phyloP scores from a whole-genome alignment of 2,329 filamentous ascomycete species.

The Fusarium sp. region DNA sequence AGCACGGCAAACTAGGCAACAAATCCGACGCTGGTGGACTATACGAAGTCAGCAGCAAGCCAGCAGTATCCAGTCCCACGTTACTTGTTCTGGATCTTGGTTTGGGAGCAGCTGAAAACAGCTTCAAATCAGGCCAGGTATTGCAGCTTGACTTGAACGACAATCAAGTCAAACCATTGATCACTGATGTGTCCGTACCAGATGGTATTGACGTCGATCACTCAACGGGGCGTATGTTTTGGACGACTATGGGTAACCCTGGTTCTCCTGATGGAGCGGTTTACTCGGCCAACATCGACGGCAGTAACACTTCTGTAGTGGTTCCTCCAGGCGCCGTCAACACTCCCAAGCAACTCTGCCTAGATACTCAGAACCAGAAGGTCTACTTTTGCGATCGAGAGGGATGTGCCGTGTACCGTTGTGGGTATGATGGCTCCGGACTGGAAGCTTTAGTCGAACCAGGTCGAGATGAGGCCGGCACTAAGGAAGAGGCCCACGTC shows the following conservation, averaged over 20 bases:
- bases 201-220: neutral
- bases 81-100: neutral
- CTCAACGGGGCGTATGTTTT: neutral
- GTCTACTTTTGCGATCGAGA: slow-evolving; percentile 60
- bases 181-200: neutral
- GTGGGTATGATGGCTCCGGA: slow-evolving; percentile 52
- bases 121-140: neutral
- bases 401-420: slow-evolving; percentile 51
- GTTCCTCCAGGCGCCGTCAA: slow-evolving; percentile 57
- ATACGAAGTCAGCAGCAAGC: neutral
- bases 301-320: slow-evolving; percentile 56
- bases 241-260: slow-evolving; percentile 55
- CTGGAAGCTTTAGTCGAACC: neutral
- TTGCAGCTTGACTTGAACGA: neutral
- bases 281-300: slow-evolving; percentile 60
- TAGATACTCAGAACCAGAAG: slow-evolving; percentile 36
- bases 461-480: neutral
- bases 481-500: neutral
- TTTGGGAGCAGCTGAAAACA: neutral
- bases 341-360: slow-evolving; percentile 58
- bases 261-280: slow-evolving; percentile 56
- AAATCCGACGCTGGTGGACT: slow-evolving; percentile 58
- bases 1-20: slow-evolving; percentile 58
- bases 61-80: neutral
- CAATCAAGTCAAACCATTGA: neutral